Conservation (phyloP, 371 early-diverging fungal genomes). For the Apophysomyces variabilis region DNA sequence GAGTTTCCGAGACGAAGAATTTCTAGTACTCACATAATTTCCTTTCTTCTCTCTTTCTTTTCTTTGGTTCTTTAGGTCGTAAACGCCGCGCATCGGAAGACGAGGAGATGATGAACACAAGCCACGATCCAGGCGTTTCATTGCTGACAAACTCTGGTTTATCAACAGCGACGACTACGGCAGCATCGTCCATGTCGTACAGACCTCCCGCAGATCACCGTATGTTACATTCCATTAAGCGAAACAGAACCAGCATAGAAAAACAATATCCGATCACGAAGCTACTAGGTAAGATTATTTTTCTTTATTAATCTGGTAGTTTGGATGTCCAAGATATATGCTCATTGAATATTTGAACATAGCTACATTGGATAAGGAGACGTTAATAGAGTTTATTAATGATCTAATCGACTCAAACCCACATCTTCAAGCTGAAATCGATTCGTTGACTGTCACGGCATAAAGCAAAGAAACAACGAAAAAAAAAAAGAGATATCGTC, state of each 20-base stretch:
- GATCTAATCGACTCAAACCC: constrained; percentile 26
- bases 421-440: constrained; percentile 21
- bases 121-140: background rate
- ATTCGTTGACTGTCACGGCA: constrained; percentile 2
- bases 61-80: background rate
- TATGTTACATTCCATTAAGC: constrained; percentile 16
- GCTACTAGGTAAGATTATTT: constrained; percentile 17
- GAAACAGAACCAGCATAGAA: constrained; percentile 18
- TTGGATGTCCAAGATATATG: too few species aligned
- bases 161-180: background rate
- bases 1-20: background rate
- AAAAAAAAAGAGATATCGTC: too few species aligned
- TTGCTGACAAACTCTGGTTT: background rate
- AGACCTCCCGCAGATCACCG: background rate
- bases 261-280: constrained; percentile 26
- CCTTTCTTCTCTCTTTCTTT: background rate
- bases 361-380: constrained; percentile 28
- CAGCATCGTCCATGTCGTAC: background rate
- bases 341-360: background rate
- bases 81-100: constrained; percentile 20
- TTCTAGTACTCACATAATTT: background rate
- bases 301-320: background rate
- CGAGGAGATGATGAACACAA: constrained; percentile 14
- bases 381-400: constrained; percentile 25
- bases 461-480: background rate